Conservation (phyloP, 352 stramenopile species). For the Stramenopiles sp. region DNA sequence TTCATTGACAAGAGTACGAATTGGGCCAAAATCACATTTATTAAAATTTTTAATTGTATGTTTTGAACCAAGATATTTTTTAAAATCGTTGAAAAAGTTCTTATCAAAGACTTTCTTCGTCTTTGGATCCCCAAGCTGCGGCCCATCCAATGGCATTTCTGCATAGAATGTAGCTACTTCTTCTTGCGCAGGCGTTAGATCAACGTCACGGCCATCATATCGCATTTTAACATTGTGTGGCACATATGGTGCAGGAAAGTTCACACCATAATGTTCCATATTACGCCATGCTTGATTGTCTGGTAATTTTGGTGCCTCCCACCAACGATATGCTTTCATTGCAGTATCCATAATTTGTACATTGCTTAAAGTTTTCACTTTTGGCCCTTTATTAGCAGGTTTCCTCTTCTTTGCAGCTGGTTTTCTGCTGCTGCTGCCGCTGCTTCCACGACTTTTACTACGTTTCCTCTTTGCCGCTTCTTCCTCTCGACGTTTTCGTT, state of each 20-base stretch:
- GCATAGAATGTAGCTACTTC: conserved; percentile 85
- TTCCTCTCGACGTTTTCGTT: conserved; percentile 4
- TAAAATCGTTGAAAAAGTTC: conserved; percentile 93
- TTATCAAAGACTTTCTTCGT: conserved; percentile 92
- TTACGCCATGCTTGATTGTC: conserved; percentile 88
- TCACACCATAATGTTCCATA: conserved; percentile 96
- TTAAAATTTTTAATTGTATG: conserved; percentile 85
- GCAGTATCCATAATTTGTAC: conserved; percentile 77
- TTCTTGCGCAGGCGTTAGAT: conserved; percentile 80
- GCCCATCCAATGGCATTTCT: conserved; percentile 82
- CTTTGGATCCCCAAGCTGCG: conserved; percentile 86
- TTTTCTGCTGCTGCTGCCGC: not conserved
- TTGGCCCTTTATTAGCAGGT: conserved; percentile 13
- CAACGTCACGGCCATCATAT: conserved; percentile 73
- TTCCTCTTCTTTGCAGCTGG: not conserved
- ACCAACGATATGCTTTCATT: conserved; percentile 98
- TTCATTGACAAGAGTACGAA: conserved; percentile 41
- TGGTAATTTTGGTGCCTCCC: conserved; percentile 79
- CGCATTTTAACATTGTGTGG: conserved; percentile 81
- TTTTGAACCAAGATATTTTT: conserved; percentile 60
- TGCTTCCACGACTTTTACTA: not conserved
- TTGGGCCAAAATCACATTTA: conserved; percentile 88
- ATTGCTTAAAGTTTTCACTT: conserved; percentile 79
- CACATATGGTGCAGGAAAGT: conserved; percentile 84
- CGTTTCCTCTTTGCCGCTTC: conserved; percentile 26